A percentile compares a stretch with the other conserved stretches of the same genome.
Evolutionary conservation across 768 basidiomycete species (phyloP).

Genomic region (Trametes meyenii): DNA sequence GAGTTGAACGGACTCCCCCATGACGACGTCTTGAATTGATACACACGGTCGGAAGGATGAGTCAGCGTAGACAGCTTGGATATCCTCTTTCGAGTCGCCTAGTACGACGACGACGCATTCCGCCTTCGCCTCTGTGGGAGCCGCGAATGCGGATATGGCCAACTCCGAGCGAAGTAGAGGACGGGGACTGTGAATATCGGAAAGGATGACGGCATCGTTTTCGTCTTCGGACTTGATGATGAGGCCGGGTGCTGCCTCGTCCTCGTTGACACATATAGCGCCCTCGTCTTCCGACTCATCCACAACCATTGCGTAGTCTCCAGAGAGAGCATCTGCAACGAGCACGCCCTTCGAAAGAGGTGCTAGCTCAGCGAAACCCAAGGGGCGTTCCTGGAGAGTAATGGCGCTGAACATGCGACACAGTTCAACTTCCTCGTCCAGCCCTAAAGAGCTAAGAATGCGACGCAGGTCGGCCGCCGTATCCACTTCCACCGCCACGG

Average conservation of each 20-base stretch:
- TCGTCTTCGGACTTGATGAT: not conserved
- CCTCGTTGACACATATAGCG: not conserved
- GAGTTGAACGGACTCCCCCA: not conserved
- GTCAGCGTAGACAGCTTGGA: too few species aligned
- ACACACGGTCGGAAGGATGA: too few species aligned
- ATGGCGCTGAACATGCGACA: not conserved
- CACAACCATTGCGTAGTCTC: not conserved
- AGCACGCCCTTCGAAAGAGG: not conserved
- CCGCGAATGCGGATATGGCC: not conserved
- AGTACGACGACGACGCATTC: too few species aligned
- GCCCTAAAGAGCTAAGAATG: too few species aligned
- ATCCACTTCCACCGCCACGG: too few species aligned
- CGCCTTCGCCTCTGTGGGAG: not conserved
- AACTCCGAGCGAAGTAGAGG: not conserved
- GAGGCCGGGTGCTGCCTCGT: not conserved
- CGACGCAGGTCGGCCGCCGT: too few species aligned
- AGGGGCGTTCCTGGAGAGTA: not conserved
- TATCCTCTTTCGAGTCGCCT: too few species aligned
- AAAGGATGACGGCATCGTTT: not conserved
- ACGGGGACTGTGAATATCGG: too few species aligned
- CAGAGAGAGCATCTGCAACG: not conserved
- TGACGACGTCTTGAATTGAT: too few species aligned
- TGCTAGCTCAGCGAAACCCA: not conserved
- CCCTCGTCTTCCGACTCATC: not conserved
- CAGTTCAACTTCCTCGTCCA: too few species aligned